Conservation (phyloP, 129 eudicot species). For the Tagetes patula region DNA sequence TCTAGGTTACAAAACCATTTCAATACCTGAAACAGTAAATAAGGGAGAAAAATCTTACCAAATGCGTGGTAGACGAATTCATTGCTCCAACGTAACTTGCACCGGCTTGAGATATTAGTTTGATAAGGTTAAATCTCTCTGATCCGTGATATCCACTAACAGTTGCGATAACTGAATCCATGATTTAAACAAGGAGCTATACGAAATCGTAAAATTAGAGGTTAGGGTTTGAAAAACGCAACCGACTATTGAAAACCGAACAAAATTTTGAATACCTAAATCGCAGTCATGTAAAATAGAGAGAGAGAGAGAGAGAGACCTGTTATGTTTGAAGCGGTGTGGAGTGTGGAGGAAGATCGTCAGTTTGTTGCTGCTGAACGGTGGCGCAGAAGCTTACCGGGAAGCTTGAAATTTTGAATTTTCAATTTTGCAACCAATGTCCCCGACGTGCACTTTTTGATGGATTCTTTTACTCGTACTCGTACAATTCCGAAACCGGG, state of each 20-base stretch:
- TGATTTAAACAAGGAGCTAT: slow-evolving; percentile 29
- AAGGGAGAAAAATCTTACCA: slow-evolving; percentile 33
- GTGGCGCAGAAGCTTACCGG: slow-evolving; percentile 41
- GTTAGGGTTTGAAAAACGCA: slow-evolving; percentile 14
- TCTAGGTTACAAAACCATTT: slow-evolving; percentile 1
- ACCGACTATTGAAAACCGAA: not conserved
- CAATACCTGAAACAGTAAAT: not conserved
- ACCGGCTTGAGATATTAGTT: slow-evolving; percentile 55
- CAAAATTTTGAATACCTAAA: not conserved
- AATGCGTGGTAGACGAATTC: slow-evolving; percentile 66
- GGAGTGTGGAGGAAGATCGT: slow-evolving; percentile 24
- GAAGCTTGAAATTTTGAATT: slow-evolving; percentile 49
- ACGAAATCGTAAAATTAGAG: slow-evolving; percentile 5
- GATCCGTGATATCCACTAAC: slow-evolving; percentile 88
- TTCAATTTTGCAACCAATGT: slow-evolving; percentile 28
- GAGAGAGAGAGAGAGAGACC: slow-evolving; percentile 24
- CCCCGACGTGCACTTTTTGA: not conserved
- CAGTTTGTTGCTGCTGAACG: slow-evolving; percentile 21
- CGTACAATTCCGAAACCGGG: too few species aligned
- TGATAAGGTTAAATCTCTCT: slow-evolving; percentile 75
- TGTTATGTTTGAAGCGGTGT: not conserved
- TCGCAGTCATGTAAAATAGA: not conserved
- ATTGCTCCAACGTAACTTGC: slow-evolving; percentile 73
- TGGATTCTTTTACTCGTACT: not conserved
- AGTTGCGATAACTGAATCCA: slow-evolving; percentile 79